These are phyloP conservation scores for Cadophora sp. DNA, from an alignment of 2,329 filamentous ascomycete genomes.

Conservation along the genomic window DNA sequence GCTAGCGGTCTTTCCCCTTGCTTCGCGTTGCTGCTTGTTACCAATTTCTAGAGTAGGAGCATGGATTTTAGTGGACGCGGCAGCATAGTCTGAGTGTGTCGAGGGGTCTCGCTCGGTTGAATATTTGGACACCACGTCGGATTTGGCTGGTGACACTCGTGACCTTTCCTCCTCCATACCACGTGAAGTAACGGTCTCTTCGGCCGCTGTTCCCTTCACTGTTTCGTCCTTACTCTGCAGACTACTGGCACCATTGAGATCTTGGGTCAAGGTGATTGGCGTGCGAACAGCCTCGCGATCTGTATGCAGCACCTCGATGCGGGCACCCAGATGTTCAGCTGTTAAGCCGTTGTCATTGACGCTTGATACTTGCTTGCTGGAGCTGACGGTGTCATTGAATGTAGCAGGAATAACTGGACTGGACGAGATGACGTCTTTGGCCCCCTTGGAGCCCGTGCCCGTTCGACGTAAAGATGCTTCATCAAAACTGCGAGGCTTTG, in stretches of 20 bases:
- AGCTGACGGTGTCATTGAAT: conserved; percentile 21
- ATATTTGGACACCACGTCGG: too few species aligned
- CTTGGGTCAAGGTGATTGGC: not conserved
- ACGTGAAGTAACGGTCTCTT: not conserved
- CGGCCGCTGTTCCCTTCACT: not conserved
- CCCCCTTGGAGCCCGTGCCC: not conserved
- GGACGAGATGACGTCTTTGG: conserved; percentile 26
- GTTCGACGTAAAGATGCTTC: not conserved
- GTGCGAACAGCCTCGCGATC: not conserved
- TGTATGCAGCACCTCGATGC: not conserved
- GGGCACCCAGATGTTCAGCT: not conserved
- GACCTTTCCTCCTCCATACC: not conserved
- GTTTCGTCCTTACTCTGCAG: not conserved
- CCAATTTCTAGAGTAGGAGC: not conserved
- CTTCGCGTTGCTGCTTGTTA: not conserved
- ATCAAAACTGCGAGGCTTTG: conserved; percentile 7
- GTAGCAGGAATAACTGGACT: conserved; percentile 35
- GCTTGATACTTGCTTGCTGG: conserved; percentile 3
- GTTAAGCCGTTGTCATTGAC: not conserved
- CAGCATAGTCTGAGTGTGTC: too few species aligned
- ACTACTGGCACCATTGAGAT: not conserved
- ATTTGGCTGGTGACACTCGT: not conserved
- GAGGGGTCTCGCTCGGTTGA: not conserved
- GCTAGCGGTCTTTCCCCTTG: not conserved
- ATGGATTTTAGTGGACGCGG: not conserved